Conservation (phyloP, 176 grass and related monocot species). For the Alopecurus myosuroides region DNA sequence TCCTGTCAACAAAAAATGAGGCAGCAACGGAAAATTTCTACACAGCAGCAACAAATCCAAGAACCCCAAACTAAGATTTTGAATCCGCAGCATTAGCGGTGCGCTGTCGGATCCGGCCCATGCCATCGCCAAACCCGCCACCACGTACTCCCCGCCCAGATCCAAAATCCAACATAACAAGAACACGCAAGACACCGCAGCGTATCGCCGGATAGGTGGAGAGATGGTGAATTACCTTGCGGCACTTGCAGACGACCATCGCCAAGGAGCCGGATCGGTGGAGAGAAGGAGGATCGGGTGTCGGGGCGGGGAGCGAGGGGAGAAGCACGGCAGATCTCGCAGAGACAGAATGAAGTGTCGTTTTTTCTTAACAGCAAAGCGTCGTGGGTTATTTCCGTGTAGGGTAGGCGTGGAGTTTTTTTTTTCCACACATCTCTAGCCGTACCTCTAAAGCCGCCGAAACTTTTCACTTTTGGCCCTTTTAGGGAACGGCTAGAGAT, state of each 20-base stretch:
- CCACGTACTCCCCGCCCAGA: slow-evolving; percentile 2
- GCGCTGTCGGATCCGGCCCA: neutral
- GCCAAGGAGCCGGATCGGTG: neutral
- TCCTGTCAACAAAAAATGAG: slow-evolving; percentile 15
- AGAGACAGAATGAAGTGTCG: neutral
- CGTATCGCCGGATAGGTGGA: neutral
- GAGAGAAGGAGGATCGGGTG: neutral
- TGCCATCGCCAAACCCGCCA: neutral
- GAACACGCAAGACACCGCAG: neutral
- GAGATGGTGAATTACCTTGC: slow-evolving; percentile 58
- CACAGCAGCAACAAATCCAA: slow-evolving; percentile 10
- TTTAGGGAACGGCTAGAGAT: too few species aligned
- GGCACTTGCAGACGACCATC: slow-evolving; percentile 99
- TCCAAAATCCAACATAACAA: slow-evolving; percentile 15
- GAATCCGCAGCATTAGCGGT: neutral
- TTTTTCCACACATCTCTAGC: too few species aligned
- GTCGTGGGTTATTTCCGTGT: neutral
- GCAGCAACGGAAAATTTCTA: slow-evolving; percentile 4
- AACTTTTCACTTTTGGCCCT: too few species aligned
- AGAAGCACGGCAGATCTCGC: slow-evolving; percentile 17
- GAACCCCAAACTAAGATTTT: neutral
- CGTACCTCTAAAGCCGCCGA: too few species aligned
- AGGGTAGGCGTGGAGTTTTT: too few species aligned
- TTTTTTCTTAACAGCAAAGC: neutral
- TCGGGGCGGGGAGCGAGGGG: neutral